Conservation (phyloP, 192 early-diverging fungal species). For the Linnemannia zychae region DNA sequence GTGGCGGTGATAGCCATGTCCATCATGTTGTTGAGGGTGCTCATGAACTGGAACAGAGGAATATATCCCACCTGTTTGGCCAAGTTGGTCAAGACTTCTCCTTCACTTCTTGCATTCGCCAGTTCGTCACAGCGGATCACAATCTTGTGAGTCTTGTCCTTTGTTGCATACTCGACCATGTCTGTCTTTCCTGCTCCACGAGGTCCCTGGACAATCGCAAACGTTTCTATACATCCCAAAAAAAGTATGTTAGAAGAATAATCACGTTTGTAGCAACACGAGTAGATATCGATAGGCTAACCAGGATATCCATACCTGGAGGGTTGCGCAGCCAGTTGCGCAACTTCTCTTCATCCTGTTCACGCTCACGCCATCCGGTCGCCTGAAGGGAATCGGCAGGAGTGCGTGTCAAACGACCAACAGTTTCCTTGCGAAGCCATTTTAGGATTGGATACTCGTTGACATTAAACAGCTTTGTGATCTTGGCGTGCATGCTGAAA, state of each 20-base stretch:
- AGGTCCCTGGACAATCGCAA: slow-evolving; percentile 88
- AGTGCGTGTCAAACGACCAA: slow-evolving; percentile 55
- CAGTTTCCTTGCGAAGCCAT: slow-evolving; percentile 71
- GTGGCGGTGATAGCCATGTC: slow-evolving; percentile 90
- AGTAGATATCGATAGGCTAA: not conserved
- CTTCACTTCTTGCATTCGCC: slow-evolving; percentile 76
- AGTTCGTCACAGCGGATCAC: slow-evolving; percentile 86
- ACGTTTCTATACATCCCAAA: slow-evolving; percentile 69
- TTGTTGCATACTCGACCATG: slow-evolving; percentile 79
- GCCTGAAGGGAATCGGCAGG: slow-evolving; percentile 40
- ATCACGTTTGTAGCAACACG: too few species aligned
- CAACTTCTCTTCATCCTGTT: slow-evolving; percentile 68
- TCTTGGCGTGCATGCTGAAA: slow-evolving; percentile 89
- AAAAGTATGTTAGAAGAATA: too few species aligned
- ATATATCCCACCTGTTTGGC: slow-evolving; percentile 92
- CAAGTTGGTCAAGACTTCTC: slow-evolving; percentile 80
- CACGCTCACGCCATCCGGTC: slow-evolving; percentile 69
- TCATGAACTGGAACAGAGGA: slow-evolving; percentile 89
- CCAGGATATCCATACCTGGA: slow-evolving; percentile 54
- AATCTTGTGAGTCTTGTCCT: slow-evolving; percentile 78
- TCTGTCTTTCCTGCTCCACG: slow-evolving; percentile 85
- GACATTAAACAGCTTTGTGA: slow-evolving; percentile 84
- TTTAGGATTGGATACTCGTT: slow-evolving; percentile 71
- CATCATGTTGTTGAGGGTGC: slow-evolving; percentile 77
- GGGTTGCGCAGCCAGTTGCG: slow-evolving; percentile 69